Evolutionary conservation across 148 eudicot genomes (phyloP).

Genomic region (Simmondsia chinensis): DNA sequence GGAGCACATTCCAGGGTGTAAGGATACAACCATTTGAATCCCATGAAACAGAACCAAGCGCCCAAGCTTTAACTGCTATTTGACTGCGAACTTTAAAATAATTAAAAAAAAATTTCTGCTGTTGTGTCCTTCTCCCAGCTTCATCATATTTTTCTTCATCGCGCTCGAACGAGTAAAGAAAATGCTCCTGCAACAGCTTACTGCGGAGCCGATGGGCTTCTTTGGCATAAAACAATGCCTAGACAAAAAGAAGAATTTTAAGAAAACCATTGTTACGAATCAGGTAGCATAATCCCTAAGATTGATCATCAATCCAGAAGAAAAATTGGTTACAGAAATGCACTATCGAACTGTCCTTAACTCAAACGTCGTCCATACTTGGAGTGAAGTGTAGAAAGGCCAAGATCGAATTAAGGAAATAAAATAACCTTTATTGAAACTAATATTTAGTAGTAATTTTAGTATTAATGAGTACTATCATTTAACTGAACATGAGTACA

Average conservation of each 20-base stretch:
- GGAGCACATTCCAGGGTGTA: constrained; percentile 91
- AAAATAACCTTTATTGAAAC: background rate
- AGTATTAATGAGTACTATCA: too few species aligned
- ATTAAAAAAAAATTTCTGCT: constrained; percentile 27
- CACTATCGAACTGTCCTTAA: too few species aligned
- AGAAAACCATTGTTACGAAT: too few species aligned
- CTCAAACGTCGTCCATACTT: too few species aligned
- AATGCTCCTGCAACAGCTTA: constrained; percentile 59
- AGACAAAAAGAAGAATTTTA: too few species aligned
- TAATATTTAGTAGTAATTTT: too few species aligned
- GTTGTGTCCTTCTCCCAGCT: constrained; percentile 26
- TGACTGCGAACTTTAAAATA: constrained; percentile 29
- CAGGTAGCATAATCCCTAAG: too few species aligned
- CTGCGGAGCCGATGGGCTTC: constrained; percentile 67
- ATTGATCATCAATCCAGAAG: too few species aligned
- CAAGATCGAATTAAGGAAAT: too few species aligned
- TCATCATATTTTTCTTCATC: constrained; percentile 26
- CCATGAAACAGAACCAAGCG: constrained; percentile 9
- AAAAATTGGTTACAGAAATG: too few species aligned
- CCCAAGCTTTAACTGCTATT: constrained; percentile 44
- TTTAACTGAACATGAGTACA: too few species aligned
- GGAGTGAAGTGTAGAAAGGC: background rate
- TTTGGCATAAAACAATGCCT: constrained; percentile 83
- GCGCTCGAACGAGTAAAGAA: constrained; percentile 39
- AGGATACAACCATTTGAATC: constrained; percentile 43